Base-by-base conservation (phyloP, 768 basidiomycete species). In the Candolleomyces efflorescens region DNA sequence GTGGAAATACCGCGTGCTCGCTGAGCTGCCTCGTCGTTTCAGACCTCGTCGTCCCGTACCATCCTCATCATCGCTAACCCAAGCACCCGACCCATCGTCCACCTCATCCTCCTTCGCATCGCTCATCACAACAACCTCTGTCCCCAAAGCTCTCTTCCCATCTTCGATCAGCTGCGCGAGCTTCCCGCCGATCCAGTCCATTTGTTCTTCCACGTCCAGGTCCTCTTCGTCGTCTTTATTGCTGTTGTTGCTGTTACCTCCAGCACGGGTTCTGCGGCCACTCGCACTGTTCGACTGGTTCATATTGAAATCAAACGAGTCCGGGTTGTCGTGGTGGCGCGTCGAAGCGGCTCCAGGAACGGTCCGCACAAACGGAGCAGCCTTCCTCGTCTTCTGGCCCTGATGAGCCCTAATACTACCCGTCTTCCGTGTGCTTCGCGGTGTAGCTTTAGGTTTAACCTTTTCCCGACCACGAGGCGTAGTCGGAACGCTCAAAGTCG, bases 181-280 rank as follows among this genome's bases (percentile, higher is more conserved):
- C 61, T 82, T 83, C 60, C 82, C 84, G 18, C 88, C 87, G 59
- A 92, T 87, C 88, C 88, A 90, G 63, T 90, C 88, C 87, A 92
- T 92, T 79, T 91, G 74, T 38, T 79, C 75, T 38, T 81, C 77
- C 24, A 65, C 74, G 5, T 53, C 58, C 32, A 51, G 60, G 5
- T 71, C 69, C 5, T 75, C 75, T 9, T 72, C 71, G 22, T 65
- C 69, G 5, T 65, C 64, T 27, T 18, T 65, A 48, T 38, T n/a
- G n/a, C n/a, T n/a, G n/a, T n/a, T n/a, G n/a, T n/a, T n/a, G n/a
- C n/a, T n/a, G n/a, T n/a, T n/a, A n/a, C n/a, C n/a, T 11, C 32
- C 32, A 5, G 27, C 45, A 45, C 37, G 44, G 41, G 13, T 7
- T 20, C 32, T 17, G 36, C 47, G 4, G 15, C 20, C 24, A 9